Conservation (phyloP, 129 eudicot species). For the Ambrosia trifida region DNA sequence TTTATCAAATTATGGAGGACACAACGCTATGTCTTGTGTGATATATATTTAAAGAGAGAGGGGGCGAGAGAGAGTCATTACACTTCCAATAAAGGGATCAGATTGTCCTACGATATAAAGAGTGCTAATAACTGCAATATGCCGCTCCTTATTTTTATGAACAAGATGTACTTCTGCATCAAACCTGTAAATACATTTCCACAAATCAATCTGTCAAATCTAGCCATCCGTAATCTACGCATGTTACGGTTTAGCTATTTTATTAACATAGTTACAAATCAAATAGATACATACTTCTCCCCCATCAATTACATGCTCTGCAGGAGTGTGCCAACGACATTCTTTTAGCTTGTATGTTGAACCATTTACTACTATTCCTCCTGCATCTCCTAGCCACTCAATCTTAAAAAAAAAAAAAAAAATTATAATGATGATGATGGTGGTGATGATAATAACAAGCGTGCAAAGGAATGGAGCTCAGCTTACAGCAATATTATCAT, state of each 20-base stretch:
- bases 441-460: not conserved
- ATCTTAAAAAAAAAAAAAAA: constrained; percentile 32
- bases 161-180: constrained; percentile 51
- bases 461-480: not conserved
- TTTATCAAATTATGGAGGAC: not conserved
- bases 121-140: constrained; percentile 35
- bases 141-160: constrained; percentile 29
- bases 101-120: constrained; percentile 34
- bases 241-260: too few relatives aligned
- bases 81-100: constrained; percentile 46
- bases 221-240: too few relatives aligned
- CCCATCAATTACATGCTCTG: constrained; percentile 64
- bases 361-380: constrained; percentile 43
- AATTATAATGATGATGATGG: not conserved
- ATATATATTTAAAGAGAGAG: not conserved
- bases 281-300: constrained; percentile 23
- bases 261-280: not conserved
- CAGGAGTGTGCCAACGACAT: constrained; percentile 75
- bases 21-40: not conserved
- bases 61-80: not conserved
- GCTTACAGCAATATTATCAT: constrained; percentile 39
- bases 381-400: constrained; percentile 55
- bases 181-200: constrained; percentile 17
- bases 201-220: not conserved
- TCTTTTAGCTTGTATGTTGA: constrained; percentile 38